These are phyloP conservation scores for Myxozyma udenii DNA, from an alignment of 805 yeast genomes.

Conservation along the genomic window DNA sequence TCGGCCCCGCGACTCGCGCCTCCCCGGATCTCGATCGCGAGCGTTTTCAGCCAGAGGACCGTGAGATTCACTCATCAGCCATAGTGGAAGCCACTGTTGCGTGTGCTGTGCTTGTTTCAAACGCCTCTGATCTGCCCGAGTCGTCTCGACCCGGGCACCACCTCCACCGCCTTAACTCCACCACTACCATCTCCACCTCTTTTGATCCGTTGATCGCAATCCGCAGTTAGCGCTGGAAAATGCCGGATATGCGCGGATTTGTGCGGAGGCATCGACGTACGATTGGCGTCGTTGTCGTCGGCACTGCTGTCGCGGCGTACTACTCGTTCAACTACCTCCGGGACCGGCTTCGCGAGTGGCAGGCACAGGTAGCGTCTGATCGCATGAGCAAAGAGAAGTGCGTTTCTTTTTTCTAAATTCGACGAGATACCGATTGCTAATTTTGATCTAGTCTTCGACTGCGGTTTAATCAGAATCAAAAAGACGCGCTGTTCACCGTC, in stretches of 20 bases:
- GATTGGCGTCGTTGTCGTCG: constrained; percentile 10
- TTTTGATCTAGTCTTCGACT: constrained; percentile 51
- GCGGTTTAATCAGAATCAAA: constrained; percentile 86
- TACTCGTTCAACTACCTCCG: constrained; percentile 7
- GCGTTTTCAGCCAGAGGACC: no score
- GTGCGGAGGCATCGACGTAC: constrained; percentile 25
- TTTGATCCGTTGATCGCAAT: no score
- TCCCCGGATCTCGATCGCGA: no score
- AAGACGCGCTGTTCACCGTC: constrained; percentile 81
- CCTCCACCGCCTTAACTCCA: no score
- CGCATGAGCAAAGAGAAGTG: constrained; percentile 22
- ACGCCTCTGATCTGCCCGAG: no score
- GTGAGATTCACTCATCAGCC: no score
- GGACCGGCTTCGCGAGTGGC: constrained; percentile 18
- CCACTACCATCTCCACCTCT: no score
- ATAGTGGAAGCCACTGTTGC: no score
- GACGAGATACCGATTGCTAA: background rate
- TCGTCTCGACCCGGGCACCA: no score
- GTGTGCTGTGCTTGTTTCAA: no score
- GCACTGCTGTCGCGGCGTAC: constrained; percentile 20
- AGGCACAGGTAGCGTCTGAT: constrained; percentile 13
- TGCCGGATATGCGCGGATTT: background rate
- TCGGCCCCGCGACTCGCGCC: no score
- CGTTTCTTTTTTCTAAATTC: background rate
- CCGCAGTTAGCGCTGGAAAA: no score